Conservation (phyloP, 1,139 yeast genomes). For the Hemisphaericaspora xylofermentans region DNA sequence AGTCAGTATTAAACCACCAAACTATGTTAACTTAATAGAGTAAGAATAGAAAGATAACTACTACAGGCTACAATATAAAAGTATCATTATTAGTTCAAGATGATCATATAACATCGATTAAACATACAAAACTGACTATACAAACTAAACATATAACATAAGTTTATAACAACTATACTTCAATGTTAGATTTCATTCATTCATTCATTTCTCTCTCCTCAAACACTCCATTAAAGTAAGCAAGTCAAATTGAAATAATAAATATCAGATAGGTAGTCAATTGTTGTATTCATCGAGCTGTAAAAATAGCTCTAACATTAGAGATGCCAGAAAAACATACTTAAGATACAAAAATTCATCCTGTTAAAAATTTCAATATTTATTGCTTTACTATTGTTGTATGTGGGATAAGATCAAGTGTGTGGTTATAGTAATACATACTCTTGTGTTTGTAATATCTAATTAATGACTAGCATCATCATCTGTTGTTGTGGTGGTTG, state of each 20-base stretch:
- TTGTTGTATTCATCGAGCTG: constrained; percentile 61
- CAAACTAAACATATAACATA: too few relatives aligned
- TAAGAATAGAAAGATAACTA: too few relatives aligned
- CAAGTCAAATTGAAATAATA: background rate
- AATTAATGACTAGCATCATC: too few relatives aligned
- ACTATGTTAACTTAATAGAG: too few relatives aligned
- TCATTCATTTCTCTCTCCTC: background rate
- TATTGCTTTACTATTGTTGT: too few relatives aligned
- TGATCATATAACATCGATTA: background rate
- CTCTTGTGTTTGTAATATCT: too few relatives aligned
- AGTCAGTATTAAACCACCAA: too few relatives aligned
- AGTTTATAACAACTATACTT: background rate
- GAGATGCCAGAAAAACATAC: constrained; percentile 72
- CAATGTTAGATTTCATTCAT: background rate
- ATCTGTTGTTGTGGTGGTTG: too few relatives aligned
- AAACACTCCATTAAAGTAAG: background rate
- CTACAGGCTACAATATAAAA: too few relatives aligned
- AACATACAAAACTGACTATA: background rate
- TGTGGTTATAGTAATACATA: too few relatives aligned
- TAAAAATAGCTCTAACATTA: constrained; percentile 63
- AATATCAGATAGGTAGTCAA: constrained; percentile 51
- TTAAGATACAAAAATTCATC: constrained; percentile 38
- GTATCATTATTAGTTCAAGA: too few relatives aligned
- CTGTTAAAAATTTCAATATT: constrained; percentile 18
- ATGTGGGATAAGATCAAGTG: too few relatives aligned